Conservation (phyloP, 495 filamentous ascomycete species). For the Daldinia vernicosa region DNA sequence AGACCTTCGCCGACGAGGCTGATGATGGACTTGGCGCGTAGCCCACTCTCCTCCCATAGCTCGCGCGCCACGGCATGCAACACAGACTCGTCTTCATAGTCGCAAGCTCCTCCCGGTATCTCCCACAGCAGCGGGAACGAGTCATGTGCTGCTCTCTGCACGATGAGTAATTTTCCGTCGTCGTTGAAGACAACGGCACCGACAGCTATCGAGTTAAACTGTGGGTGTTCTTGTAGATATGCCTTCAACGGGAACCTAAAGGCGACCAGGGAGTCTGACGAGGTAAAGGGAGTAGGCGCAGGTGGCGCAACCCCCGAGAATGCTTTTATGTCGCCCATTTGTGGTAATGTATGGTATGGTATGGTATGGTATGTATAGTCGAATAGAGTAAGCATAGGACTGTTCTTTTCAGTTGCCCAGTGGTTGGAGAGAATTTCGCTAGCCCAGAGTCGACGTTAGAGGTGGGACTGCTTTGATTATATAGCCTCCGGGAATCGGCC, state of each 20-base stretch:
- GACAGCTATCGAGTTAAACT: conserved; percentile 42
- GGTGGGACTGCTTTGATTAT: conserved; percentile 5
- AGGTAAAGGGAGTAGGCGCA: conserved; percentile 43
- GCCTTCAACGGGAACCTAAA: conserved; percentile 39
- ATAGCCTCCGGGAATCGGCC: conserved; percentile 15
- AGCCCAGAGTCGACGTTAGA: conserved; percentile 6
- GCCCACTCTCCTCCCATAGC: conserved; percentile 64
- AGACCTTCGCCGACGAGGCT: conserved; percentile 47
- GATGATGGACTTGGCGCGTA: conserved; percentile 51
- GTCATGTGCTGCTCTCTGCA: conserved; percentile 63
- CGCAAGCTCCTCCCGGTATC: conserved; percentile 63
- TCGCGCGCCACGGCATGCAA: conserved; percentile 60
- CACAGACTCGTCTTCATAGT: conserved; percentile 58
- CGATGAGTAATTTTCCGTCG: conserved; percentile 51
- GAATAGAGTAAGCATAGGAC: background rate
- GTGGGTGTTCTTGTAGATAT: conserved; percentile 39
- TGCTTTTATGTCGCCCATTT: conserved; percentile 40
- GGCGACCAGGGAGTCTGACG: conserved; percentile 27
- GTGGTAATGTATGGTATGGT: conserved; percentile 27
- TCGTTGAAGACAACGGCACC: conserved; percentile 53
- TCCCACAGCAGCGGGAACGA: conserved; percentile 62
- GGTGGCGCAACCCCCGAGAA: conserved; percentile 15
- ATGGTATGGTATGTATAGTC: background rate
- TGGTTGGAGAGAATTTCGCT: background rate
- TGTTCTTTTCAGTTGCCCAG: conserved; percentile 6